Evolutionary conservation across 148 eudicot genomes (phyloP).

Genomic region (Camellia japonica): DNA sequence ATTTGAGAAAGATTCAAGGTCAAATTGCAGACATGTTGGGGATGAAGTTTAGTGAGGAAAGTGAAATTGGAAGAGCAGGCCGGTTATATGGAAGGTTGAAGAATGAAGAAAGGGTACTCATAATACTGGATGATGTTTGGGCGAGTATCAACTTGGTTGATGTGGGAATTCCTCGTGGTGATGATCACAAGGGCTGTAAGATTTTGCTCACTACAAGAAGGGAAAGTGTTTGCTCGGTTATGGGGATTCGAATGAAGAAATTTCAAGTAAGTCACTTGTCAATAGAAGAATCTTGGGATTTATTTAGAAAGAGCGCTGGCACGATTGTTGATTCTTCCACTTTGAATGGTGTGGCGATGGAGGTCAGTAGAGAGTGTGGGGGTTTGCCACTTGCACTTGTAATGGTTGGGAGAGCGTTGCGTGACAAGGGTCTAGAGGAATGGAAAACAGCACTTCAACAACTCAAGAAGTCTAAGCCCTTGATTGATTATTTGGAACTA

Average conservation of each 20-base stretch:
- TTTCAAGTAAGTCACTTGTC: neutral
- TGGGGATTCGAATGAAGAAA: neutral
- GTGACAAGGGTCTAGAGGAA: neutral
- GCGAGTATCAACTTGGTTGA: neutral
- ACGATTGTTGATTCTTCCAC: no score
- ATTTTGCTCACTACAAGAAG: neutral
- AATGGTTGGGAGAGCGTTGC: neutral
- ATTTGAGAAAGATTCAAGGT: conserved; percentile 4
- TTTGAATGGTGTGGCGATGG: neutral
- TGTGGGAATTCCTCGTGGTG: neutral
- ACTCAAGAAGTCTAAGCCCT: neutral
- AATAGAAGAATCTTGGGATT: neutral
- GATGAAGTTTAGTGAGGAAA: neutral
- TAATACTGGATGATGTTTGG: conserved; percentile 4
- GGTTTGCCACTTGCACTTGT: conserved; percentile 7
- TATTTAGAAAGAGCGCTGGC: neutral
- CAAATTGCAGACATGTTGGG: conserved; percentile 8
- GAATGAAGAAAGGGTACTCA: neutral
- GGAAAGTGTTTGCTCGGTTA: neutral
- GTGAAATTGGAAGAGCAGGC: conserved; percentile 10
- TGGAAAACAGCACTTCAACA: neutral
- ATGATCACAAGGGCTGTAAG: neutral
- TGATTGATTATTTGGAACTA: neutral
- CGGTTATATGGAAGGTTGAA: neutral
- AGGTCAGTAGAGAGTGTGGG: neutral